Evolutionary conservation across 2,329 filamentous ascomycete species (phyloP).

Genomic region (Fusarium begoniae): DNA sequence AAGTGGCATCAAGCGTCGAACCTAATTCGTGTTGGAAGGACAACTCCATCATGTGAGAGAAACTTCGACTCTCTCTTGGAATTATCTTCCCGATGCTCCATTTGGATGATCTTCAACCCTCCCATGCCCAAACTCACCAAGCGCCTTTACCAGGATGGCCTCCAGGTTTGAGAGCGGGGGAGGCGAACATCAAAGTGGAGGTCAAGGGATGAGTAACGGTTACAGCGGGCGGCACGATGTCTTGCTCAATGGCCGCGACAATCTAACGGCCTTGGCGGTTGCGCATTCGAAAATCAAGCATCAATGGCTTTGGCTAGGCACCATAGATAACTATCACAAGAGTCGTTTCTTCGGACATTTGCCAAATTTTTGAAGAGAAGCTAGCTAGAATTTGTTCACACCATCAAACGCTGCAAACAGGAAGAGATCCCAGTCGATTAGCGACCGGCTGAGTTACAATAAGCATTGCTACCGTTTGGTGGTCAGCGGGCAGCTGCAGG

Average conservation of each 20-base stretch:
- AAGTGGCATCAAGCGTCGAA: conserved; percentile 1
- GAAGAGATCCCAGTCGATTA: conserved; percentile 17
- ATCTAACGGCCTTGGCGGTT: conserved; percentile 27
- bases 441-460: conserved; percentile 16
- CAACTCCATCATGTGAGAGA: neutral
- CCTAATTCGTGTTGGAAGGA: conserved; percentile 9
- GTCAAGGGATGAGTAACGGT: conserved; percentile 32
- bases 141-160: conserved; percentile 13
- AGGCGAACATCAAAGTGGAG: conserved; percentile 39
- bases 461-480: conserved; percentile 4
- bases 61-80: neutral
- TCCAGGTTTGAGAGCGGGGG: conserved; percentile 36
- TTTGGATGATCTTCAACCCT: conserved; percentile 3
- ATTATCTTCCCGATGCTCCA: neutral
- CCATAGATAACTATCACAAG: neutral
- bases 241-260: conserved; percentile 34
- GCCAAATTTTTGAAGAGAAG: neutral
- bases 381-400: neutral
- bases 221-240: conserved; percentile 40
- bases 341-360: neutral
- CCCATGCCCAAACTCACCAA: neutral
- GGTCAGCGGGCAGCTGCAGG: conserved; percentile 20
- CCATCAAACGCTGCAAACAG: neutral
- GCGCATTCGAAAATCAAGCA: conserved; percentile 11
- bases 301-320: neutral